A percentile compares a stretch with the other conserved stretches of the same genome.
phyloP scores from a whole-genome alignment of 2,329 filamentous ascomycete species.

The Gyromitra esculenta region DNA sequence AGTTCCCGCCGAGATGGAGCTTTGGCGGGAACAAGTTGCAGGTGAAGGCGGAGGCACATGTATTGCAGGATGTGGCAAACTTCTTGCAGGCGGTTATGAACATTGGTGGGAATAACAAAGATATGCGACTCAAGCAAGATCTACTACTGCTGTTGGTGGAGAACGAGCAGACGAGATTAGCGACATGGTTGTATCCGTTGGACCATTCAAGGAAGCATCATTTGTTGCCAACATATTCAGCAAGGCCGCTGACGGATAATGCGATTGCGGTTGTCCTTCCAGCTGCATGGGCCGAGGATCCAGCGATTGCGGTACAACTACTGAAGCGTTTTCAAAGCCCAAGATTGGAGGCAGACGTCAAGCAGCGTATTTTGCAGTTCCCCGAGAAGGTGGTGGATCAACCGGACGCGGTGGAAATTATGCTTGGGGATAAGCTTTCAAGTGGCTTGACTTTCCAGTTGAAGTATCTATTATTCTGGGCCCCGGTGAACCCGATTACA shows the following conservation, averaged over 20 bases:
- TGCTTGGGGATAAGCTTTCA: slow-evolving; percentile 80
- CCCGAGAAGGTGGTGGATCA: slow-evolving; percentile 84
- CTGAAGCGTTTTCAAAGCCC: slow-evolving; percentile 79
- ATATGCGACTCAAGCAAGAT: slow-evolving; percentile 72
- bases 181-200: slow-evolving; percentile 89
- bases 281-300: slow-evolving; percentile 86
- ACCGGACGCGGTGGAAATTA: slow-evolving; percentile 81
- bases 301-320: slow-evolving; percentile 87
- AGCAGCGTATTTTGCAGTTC: slow-evolving; percentile 80
- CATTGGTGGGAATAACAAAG: slow-evolving; percentile 51
- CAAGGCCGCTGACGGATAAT: slow-evolving; percentile 56
- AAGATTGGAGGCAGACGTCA: slow-evolving; percentile 77
- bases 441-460: slow-evolving; percentile 83
- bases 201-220: slow-evolving; percentile 69
- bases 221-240: slow-evolving; percentile 45
- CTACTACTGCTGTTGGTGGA: slow-evolving; percentile 82
- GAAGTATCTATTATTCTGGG: slow-evolving; percentile 94
- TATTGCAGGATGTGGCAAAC: slow-evolving; percentile 70
- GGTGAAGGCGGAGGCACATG: slow-evolving; percentile 87
- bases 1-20: slow-evolving; percentile 83
- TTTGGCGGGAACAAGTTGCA: slow-evolving; percentile 94
- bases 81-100: slow-evolving; percentile 48
- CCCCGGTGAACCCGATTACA: slow-evolving; percentile 88
- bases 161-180: slow-evolving; percentile 82
- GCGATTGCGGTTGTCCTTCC: slow-evolving; percentile 70